Percentiles rank a stretch among this genome's conserved stretches.
These are phyloP conservation scores for Vigna hirtella DNA, from an alignment of 306 rosid genomes.

Conservation along the genomic window DNA sequence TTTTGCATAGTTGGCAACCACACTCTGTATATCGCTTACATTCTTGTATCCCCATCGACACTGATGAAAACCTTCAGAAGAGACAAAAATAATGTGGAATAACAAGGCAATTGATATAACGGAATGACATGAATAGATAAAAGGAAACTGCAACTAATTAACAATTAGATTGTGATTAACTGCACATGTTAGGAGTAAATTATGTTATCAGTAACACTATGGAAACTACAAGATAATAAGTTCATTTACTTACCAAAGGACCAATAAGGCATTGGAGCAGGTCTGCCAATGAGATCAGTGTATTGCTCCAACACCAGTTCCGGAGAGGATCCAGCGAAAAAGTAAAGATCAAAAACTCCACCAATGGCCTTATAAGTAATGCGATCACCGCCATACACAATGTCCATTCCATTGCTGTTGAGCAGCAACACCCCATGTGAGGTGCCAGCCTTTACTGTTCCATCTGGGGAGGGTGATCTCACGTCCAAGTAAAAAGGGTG, in stretches of 20 bases:
- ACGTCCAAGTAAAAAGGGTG: conserved; percentile 89
- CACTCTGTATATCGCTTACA: conserved; percentile 65
- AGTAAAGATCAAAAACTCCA: conserved; percentile 72
- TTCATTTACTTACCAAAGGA: conserved; percentile 72
- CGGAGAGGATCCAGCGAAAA: conserved; percentile 80
- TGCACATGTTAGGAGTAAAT: neutral
- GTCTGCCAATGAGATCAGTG: conserved; percentile 79
- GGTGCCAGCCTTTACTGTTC: conserved; percentile 47
- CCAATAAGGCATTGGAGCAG: conserved; percentile 87
- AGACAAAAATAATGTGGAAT: too few relatives aligned
- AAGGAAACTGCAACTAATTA: too few relatives aligned
- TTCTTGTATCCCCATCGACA: conserved; percentile 85
- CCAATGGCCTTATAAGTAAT: conserved; percentile 78
- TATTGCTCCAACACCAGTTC: conserved; percentile 76
- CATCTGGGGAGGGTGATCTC: conserved; percentile 42
- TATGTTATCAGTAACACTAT: neutral
- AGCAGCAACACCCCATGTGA: conserved; percentile 80
- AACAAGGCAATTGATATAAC: neutral
- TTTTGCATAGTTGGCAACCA: conserved; percentile 77
- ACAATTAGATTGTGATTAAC: too few relatives aligned
- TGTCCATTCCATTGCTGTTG: conserved; percentile 87
- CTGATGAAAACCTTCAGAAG: conserved; percentile 78
- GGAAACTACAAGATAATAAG: neutral
- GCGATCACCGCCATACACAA: conserved; percentile 62
- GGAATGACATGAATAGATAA: neutral